Base-by-base conservation (phyloP, 2,329 filamentous ascomycete genomes). In the Hymenoscyphus albidus region DNA sequence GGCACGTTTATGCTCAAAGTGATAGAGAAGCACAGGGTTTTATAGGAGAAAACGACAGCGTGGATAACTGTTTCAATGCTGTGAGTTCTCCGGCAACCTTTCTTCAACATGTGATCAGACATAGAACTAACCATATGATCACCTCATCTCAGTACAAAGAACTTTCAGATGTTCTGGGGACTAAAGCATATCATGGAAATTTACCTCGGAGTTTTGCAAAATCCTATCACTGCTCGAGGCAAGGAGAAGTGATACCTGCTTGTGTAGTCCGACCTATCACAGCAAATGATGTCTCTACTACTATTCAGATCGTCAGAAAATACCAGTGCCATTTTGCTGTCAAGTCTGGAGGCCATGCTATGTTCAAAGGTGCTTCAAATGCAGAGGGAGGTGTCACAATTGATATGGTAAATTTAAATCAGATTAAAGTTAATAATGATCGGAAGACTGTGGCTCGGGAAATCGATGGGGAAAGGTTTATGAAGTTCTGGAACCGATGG, bases 361-460 rank as follows among this genome's bases (percentile, higher is more conserved):
- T 62, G 10, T 71, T 69, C 54, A 77, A 81, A 18, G 80, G 81
- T 66, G 81, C 80, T 48, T 79, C 83, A 1, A 86, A 80, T 68
- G 80, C 82, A 58, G 73, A 79, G 14, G 79, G 75, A 1, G 82
- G 82, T 0, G 76, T 83, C 1, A 72, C 83, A 5, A 80, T 87
- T 66, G 82, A 82, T 16, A 77, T 83, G 12, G 76, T 74, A 35
- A 64, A 67, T 18, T 42, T 74, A 14, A 69, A 70, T 35, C 27
- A 68, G 32, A 63, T 75, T 40, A 66, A 76, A 1, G 64, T 71
- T 6, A 70, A 71, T 13, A 62, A 67, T 0, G 71, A 76, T 18
- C 70, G 72, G 9, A 71, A 66, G 0, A 68, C 70, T 5, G 76
- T 74, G 78, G 78, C 0, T 63, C 76, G 3, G 79, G 79, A 10